phyloP scores from a whole-genome alignment of 2,329 filamentous ascomycete species.

The Stemphylium beticola region DNA sequence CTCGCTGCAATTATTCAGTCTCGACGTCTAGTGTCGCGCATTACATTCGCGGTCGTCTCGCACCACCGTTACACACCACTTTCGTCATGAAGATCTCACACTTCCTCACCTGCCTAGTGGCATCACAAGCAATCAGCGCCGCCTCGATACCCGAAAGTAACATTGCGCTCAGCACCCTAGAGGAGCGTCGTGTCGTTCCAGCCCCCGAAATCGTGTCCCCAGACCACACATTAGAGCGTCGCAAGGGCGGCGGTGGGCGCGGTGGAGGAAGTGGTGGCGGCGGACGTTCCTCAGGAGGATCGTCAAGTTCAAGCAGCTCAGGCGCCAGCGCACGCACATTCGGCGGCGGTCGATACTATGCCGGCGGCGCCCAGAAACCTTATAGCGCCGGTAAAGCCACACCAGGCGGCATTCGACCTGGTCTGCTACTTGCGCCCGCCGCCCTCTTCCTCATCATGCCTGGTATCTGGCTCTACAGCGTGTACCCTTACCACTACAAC shows the following conservation, averaged over 20 bases:
- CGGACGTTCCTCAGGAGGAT: slow-evolving; percentile 38
- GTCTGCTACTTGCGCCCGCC: slow-evolving; percentile 55
- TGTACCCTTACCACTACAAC: slow-evolving; percentile 66
- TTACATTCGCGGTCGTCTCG: slow-evolving; percentile 1
- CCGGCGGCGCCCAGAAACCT: slow-evolving; percentile 58
- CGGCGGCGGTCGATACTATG: slow-evolving; percentile 70
- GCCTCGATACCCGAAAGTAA: slow-evolving; percentile 38
- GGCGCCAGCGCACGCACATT: slow-evolving; percentile 61
- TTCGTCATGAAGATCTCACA: slow-evolving; percentile 36
- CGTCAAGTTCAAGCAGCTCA: slow-evolving; percentile 63
- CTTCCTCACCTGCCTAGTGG: slow-evolving; percentile 30
- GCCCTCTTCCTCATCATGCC: slow-evolving; percentile 64
- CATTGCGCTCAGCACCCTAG: slow-evolving; percentile 31
- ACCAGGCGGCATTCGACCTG: slow-evolving; percentile 63
- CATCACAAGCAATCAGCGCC: slow-evolving; percentile 29
- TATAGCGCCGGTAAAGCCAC: slow-evolving; percentile 21
- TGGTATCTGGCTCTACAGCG: slow-evolving; percentile 68
- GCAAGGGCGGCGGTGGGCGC: slow-evolving; percentile 48
- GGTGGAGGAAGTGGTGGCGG: slow-evolving; percentile 37
- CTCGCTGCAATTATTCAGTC: not conserved
- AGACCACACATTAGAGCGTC: slow-evolving; percentile 44
- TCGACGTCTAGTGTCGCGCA: slow-evolving; percentile 8
- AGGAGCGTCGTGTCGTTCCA: slow-evolving; percentile 22
- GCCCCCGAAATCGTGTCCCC: slow-evolving; percentile 35
- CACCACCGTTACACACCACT: slow-evolving; percentile 11